Evolutionary conservation across 768 basidiomycete genomes (phyloP).

Genomic region (Naganishia antarctica): DNA sequence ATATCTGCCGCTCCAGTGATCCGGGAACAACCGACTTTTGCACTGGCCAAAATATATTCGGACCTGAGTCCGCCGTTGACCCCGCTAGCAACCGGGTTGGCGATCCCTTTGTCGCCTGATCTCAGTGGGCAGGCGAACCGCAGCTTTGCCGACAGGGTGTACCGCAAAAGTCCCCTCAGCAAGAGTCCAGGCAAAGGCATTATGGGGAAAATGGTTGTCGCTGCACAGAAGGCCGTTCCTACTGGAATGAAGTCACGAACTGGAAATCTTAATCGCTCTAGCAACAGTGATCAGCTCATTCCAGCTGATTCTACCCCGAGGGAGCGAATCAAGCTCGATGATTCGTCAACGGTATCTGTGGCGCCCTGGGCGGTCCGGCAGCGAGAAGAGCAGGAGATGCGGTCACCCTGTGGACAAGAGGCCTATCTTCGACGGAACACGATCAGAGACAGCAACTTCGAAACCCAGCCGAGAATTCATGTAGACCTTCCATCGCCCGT

Average conservation of each 20-base stretch:
- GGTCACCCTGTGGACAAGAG: slow-evolving; percentile 2
- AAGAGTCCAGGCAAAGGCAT: slow-evolving; percentile 15
- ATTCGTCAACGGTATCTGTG: background rate
- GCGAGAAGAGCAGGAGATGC: background rate
- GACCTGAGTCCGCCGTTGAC: background rate
- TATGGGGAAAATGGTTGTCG: slow-evolving; percentile 2
- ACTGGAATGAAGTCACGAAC: slow-evolving; percentile 2
- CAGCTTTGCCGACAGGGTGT: background rate
- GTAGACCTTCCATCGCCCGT: background rate
- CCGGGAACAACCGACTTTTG: background rate
- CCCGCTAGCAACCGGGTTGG: background rate
- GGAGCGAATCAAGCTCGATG: background rate
- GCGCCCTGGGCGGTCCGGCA: background rate
- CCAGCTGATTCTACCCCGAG: background rate
- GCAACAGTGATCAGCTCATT: background rate
- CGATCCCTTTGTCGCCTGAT: slow-evolving; percentile 2
- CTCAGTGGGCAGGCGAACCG: background rate
- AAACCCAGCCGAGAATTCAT: background rate
- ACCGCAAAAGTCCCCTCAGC: slow-evolving; percentile 14
- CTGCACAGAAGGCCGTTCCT: slow-evolving; percentile 4
- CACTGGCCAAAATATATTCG: slow-evolving; percentile 10
- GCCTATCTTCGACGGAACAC: background rate
- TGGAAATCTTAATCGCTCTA: background rate
- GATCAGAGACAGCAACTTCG: background rate
- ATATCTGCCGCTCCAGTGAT: background rate